Evolutionary conservation across 768 basidiomycete species (phyloP).

Genomic region (Boletus subcaerulescens): DNA sequence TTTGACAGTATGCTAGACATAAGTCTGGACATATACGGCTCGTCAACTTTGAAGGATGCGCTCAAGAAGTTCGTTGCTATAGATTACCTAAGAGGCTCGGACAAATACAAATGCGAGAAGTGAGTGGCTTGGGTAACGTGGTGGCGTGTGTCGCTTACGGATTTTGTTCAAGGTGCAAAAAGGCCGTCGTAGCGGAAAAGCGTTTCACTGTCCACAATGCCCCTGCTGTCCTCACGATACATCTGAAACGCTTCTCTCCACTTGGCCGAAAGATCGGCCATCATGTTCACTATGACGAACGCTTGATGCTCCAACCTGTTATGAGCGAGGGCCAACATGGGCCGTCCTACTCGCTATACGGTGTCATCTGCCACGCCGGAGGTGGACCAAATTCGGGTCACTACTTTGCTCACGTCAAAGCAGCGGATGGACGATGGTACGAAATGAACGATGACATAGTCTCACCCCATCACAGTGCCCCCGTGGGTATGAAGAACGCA

Average conservation of each 20-base stretch:
- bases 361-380: slow-evolving; percentile 91
- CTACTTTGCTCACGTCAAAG: slow-evolving; percentile 85
- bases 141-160: slow-evolving; percentile 4
- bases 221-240: slow-evolving; percentile 84
- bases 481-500: slow-evolving; percentile 71
- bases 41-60: slow-evolving; percentile 62
- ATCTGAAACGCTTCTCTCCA: slow-evolving; percentile 93
- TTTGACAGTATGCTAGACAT: slow-evolving; percentile 94
- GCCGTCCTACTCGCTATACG: slow-evolving; percentile 83
- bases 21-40: slow-evolving; percentile 80
- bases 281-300: slow-evolving; percentile 73
- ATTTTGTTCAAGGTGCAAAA: slow-evolving; percentile 70
- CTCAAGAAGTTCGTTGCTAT: slow-evolving; percentile 76
- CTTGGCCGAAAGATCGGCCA: slow-evolving; percentile 84
- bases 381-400: slow-evolving; percentile 93
- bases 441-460: slow-evolving; percentile 94
- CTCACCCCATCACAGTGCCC: slow-evolving; percentile 38
- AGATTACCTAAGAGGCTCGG: slow-evolving; percentile 82
- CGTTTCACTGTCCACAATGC: slow-evolving; percentile 85
- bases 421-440: slow-evolving; percentile 70
- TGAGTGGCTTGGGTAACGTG: slow-evolving; percentile 40
- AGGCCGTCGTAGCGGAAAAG: slow-evolving; percentile 86
- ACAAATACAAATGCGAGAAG: slow-evolving; percentile 99
- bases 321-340: slow-evolving; percentile 83
- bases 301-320: slow-evolving; percentile 64